Base-by-base conservation (phyloP, 495 filamentous ascomycete genomes). In the Xylaria scruposa region DNA sequence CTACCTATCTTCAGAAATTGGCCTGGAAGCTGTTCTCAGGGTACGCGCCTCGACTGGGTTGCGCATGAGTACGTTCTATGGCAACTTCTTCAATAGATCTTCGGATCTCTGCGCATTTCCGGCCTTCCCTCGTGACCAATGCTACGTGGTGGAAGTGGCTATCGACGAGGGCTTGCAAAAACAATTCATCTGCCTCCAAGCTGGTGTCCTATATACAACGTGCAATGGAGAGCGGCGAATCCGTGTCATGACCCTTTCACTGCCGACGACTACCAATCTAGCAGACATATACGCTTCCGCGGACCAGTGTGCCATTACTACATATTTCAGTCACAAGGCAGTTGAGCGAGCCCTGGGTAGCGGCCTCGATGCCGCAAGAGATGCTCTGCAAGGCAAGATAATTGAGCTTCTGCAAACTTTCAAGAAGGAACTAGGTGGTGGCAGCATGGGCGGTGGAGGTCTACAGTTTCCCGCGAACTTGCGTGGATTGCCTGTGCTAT, bases 41-140 rank as follows among this genome's bases (percentile, higher is more conserved):
- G 97, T 99, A 7, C 89, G 96, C 72, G 95, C 95, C 31, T 98
- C 97, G 12, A 98, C 95, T 13, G 96, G 96, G 59, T 84, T 99
- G 61, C 91, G 96, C 42, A 98, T 98, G 94, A 97, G 88, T 84
- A 93, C 95, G 0, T 99, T 99, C 85, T 99, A 98, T 82, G 96
- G 96, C 72, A 99, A 99, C 82, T 99, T 99, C 83, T 99, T 99
- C 88, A 99, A 98, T 83, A 89, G 96, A 68, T 95, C 92, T 77
- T 97, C 94, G 21, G 97, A 99, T 83, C 90, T 99, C 61, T 98
- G 95, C 78, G 95, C 95, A 29, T 98, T 98, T 87, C 95, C 95
- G 1, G 96, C 97, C 6, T 98, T 99, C 86, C 96, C 96, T 24
- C 90, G 96, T 78, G 96, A 99, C 78, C 96, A 99, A 78, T 92